A percentile compares a stretch with the other conserved stretches of the same genome.
These are phyloP conservation scores for Triangularia setosa DNA, from an alignment of 2,329 filamentous ascomycete genomes.

Conservation along the genomic window DNA sequence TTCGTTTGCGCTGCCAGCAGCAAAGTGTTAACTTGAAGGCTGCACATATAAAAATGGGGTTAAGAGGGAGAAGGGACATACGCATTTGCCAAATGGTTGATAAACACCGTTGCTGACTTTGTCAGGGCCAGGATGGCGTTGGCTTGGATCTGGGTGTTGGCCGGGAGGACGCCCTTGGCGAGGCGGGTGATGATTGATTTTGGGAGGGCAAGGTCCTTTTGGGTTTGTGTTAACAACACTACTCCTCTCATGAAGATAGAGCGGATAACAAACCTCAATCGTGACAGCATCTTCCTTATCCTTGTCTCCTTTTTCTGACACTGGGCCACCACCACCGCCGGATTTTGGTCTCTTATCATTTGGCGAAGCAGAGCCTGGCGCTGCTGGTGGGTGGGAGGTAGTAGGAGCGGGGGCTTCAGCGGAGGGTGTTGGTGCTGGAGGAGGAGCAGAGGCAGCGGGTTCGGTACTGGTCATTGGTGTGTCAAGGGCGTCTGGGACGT, in stretches of 20 bases:
- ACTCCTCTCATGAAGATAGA: neutral
- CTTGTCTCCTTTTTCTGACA: neutral
- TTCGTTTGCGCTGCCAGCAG: constrained; percentile 61
- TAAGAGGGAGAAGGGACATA: constrained; percentile 42
- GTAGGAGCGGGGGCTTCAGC: constrained; percentile 22
- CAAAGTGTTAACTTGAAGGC: neutral
- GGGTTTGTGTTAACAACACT: neutral
- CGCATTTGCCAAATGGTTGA: constrained; percentile 74
- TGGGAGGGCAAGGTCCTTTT: constrained; percentile 64
- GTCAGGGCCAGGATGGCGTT: constrained; percentile 76
- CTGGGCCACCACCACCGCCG: neutral
- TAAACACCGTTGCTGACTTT: constrained; percentile 79
- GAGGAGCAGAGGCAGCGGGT: neutral
- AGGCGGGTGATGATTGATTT: constrained; percentile 78
- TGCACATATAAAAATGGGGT: no score
- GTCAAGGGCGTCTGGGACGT: constrained; percentile 38
- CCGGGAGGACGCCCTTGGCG: constrained; percentile 73
- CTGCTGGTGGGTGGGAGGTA: constrained; percentile 20
- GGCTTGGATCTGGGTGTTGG: constrained; percentile 79
- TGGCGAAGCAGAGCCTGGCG: constrained; percentile 12
- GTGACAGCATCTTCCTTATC: neutral
- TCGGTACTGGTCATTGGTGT: constrained; percentile 18
- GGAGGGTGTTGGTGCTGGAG: constrained; percentile 24
- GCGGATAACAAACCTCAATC: neutral
- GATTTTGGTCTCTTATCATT: neutral